Conservation (phyloP, 345 rosid genomes). For the Arabidopsis suecica region DNA sequence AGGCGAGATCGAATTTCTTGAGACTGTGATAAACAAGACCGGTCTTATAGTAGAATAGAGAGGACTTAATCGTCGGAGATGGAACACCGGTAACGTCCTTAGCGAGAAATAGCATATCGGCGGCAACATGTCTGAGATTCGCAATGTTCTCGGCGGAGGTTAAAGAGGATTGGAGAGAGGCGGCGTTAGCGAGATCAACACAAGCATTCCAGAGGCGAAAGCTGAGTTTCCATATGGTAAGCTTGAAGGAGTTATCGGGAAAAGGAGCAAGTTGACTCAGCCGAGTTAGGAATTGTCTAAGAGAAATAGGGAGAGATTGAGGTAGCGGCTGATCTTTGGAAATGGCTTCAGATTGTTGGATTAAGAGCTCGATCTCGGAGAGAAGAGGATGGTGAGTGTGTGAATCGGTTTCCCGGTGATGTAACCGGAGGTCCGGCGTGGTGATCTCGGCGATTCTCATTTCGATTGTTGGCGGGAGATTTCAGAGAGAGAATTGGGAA, state of each 20-base stretch:
- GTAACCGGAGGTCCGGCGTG: constrained; percentile 60
- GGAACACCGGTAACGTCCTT: constrained; percentile 70
- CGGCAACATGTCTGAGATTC: constrained; percentile 72
- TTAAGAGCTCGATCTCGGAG: constrained; percentile 68
- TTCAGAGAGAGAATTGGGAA: constrained; percentile 17
- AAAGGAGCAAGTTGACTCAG: constrained; percentile 66
- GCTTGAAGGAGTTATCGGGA: constrained; percentile 64
- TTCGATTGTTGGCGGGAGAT: constrained; percentile 44
- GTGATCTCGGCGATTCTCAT: constrained; percentile 91
- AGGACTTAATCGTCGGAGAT: constrained; percentile 70
- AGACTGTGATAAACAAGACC: constrained; percentile 74
- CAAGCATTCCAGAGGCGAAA: constrained; percentile 97
- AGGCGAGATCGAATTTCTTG: constrained; percentile 72
- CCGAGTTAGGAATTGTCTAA: constrained; percentile 59
- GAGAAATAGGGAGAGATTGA: constrained; percentile 56
- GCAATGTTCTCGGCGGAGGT: constrained; percentile 51
- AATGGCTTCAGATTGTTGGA: constrained; percentile 65
- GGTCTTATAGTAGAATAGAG: constrained; percentile 81
- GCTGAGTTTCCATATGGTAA: constrained; percentile 84
- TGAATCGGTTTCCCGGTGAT: constrained; percentile 32
- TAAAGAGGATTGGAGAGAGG: constrained; percentile 51
- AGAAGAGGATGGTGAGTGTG: constrained; percentile 49
- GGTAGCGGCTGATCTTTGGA: constrained; percentile 46
- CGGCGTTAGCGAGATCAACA: constrained; percentile 79
- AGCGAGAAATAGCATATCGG: constrained; percentile 84